Conservation (phyloP, 169 alveolate genomes). For the Eimeria necatrix region DNA sequence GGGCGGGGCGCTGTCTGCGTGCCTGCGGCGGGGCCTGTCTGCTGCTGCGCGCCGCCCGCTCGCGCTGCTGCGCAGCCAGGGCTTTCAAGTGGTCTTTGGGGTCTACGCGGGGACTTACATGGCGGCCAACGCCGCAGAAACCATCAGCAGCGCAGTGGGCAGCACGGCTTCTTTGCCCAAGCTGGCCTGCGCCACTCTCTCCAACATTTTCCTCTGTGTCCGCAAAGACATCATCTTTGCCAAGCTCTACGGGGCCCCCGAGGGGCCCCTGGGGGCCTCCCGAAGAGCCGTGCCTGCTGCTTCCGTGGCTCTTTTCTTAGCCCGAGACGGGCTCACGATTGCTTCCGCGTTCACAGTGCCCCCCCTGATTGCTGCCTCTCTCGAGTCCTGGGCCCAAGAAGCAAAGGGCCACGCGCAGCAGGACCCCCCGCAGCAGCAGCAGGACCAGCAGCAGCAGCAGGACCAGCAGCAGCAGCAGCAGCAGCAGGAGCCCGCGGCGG, state of each 20-base stretch:
- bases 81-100: constrained; percentile 63
- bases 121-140: constrained; percentile 70
- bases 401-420: neutral
- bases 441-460: constrained; percentile 3
- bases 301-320: constrained; percentile 39
- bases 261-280: neutral
- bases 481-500: neutral
- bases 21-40: neutral
- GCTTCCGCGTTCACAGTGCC: constrained; percentile 80
- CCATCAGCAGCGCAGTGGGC: neutral
- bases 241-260: constrained; percentile 37
- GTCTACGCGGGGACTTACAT: constrained; percentile 76
- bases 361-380: constrained; percentile 22
- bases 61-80: constrained; percentile 12
- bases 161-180: neutral
- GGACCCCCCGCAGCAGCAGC: constrained; percentile 8
- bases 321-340: constrained; percentile 71
- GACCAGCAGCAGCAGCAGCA: neutral
- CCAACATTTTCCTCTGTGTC: constrained; percentile 68
- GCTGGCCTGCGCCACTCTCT: constrained; percentile 33
- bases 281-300: constrained; percentile 36
- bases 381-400: neutral
- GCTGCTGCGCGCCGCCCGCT: neutral
- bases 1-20: neutral
- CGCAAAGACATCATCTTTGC: constrained; percentile 77